Evolutionary conservation across 257 asterid species (phyloP).

Genomic region (Asclepias syriaca): DNA sequence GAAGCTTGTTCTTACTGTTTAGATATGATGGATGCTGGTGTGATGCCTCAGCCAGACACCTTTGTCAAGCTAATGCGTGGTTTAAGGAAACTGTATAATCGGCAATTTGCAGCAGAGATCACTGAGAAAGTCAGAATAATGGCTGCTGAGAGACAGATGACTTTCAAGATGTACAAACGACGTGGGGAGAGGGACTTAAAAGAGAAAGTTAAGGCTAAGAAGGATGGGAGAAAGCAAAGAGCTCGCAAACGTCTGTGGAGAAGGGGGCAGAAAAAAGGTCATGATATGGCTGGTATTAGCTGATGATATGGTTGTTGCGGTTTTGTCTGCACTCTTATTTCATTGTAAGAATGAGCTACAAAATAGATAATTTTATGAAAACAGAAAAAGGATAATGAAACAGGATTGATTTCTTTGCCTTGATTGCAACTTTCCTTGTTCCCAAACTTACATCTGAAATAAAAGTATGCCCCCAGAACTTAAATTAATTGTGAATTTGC

Average conservation of each 20-base stretch:
- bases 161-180: conserved; percentile 90
- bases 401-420: neutral
- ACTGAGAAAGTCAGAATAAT: conserved; percentile 74
- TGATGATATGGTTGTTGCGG: neutral
- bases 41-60: conserved; percentile 98
- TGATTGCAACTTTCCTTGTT: neutral
- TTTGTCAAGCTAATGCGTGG: conserved; percentile 85
- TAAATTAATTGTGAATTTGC: too few relatives aligned
- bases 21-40: conserved; percentile 85
- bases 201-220: conserved; percentile 58
- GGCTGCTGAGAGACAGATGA: conserved; percentile 82
- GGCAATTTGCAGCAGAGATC: conserved; percentile 83
- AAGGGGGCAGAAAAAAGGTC: conserved; percentile 20
- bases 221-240: conserved; percentile 72
- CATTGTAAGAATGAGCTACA: neutral
- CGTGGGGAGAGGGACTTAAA: conserved; percentile 79
- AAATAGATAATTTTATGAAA: neutral
- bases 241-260: conserved; percentile 69
- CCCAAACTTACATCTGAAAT: neutral
- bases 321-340: neutral
- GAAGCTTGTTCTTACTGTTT: conserved; percentile 78
- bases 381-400: neutral
- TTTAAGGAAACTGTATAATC: conserved; percentile 66
- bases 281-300: conserved; percentile 1
- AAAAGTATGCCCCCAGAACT: too few relatives aligned